Base-by-base conservation (phyloP, 2,329 filamentous ascomycete species). In the Aureobasidium melanogenum region DNA sequence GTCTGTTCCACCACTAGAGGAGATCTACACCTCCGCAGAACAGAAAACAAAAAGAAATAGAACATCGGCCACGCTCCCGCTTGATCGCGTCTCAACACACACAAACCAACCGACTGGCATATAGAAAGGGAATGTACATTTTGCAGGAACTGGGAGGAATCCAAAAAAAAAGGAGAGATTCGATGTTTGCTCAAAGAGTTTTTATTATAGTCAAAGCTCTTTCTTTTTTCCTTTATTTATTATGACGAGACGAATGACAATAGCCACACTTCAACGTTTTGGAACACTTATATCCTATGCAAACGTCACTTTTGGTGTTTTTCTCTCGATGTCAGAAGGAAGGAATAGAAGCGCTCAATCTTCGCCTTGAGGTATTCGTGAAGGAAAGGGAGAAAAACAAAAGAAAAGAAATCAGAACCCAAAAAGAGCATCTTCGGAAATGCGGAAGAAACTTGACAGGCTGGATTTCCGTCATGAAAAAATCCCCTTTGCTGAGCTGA, bases 1-100 rank as follows among this genome's bases (percentile, higher is more conserved):
- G 94, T 68, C 82, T 97, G 66, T 97, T 97, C 86, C 93, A 97
- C 77, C 93, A 97, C 78, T 97, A 61, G 32, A 51, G 12, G 6
- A 22, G 19, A 30, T 15, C 14, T 39, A 17, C 19, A 22, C 26
- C 19, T 34, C 17, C 2, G n/a, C 17, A n/a, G 15, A 34, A 17
- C 9, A 19, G 17, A 17, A 32, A 36, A 5, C 3, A 36, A 36
- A 36, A 24, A 10, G 26, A 22, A 28, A 30, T 47, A 30, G 44
- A 47, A 17, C 36, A 39, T 43, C n/a, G n/a, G n/a, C n/a, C n/a
- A n/a, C n/a, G n/a, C n/a, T n/a, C n/a, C n/a, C n/a, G n/a, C n/a
- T n/a, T n/a, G n/a, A n/a, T n/a, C 44, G 28, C 52, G 52, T 44
- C 32, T 44, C 52, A 56, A 56, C 39, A 38, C 39, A 47, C n/a